Evolutionary conservation across 2,329 filamentous ascomycete species (phyloP).

Genomic region (Aureobasidium leucospermi): DNA sequence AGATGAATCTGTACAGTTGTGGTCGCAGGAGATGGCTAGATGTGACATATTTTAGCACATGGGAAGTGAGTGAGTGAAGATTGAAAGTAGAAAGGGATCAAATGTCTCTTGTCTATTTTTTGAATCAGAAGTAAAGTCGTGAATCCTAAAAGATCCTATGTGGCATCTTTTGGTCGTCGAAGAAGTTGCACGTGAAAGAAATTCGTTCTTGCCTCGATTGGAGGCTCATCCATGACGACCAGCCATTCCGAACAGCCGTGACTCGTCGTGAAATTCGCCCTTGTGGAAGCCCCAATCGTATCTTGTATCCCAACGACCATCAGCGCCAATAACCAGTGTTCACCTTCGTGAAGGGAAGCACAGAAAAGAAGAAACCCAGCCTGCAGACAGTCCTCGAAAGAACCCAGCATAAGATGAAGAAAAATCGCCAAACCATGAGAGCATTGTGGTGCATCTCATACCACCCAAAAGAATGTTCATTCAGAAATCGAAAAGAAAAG

Average conservation of each 20-base stretch:
- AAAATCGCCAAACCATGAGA: background rate
- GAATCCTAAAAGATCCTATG: slow-evolving; percentile 9
- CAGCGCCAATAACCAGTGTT: background rate
- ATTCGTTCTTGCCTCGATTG: slow-evolving; percentile 6
- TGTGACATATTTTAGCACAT: too few species aligned
- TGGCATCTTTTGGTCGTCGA: slow-evolving; percentile 13
- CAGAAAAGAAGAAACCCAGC: background rate
- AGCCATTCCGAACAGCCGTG: background rate
- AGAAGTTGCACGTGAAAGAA: background rate
- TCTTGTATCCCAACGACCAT: slow-evolving; percentile 10
- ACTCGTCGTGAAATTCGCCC: background rate
- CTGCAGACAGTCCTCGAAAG: background rate
- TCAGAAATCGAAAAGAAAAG: slow-evolving; percentile 5
- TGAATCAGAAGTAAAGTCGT: slow-evolving; percentile 1
- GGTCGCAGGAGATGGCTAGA: too few species aligned
- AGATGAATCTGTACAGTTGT: too few species aligned
- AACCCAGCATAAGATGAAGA: slow-evolving; percentile 2
- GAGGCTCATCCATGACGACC: background rate
- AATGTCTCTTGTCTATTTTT: background rate
- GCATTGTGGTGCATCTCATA: slow-evolving; percentile 1
- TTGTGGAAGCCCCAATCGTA: background rate
- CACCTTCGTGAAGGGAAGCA: background rate
- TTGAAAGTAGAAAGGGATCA: background rate
- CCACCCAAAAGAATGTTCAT: slow-evolving; percentile 12
- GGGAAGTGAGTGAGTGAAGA: background rate